Conservation (phyloP, 2,329 filamentous ascomycete species). For the Xylariaceae sp. region DNA sequence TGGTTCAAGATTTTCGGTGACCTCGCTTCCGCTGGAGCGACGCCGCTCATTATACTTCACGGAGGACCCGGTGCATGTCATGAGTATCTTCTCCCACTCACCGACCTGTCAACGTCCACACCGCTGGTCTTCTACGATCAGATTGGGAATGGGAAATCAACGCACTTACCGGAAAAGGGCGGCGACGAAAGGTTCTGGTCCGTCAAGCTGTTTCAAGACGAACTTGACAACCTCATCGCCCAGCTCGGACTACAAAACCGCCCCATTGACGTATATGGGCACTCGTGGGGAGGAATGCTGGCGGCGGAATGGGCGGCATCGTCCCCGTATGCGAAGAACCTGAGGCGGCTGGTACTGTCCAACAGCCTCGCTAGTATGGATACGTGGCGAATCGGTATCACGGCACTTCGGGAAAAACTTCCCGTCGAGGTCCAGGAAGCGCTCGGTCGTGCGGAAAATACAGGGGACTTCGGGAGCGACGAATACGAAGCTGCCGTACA, state of each 20-base stretch:
- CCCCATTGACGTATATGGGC: conserved; percentile 41
- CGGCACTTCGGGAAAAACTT: conserved; percentile 12
- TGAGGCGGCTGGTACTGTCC: conserved; percentile 28
- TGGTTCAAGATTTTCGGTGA: conserved; percentile 26
- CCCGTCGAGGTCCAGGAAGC: conserved; percentile 9
- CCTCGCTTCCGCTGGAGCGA: conserved; percentile 6
- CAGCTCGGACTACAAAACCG: conserved; percentile 34
- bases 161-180: conserved; percentile 41
- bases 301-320: conserved; percentile 38
- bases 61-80: conserved; percentile 38
- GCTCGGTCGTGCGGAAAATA: conserved; percentile 21
- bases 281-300: conserved; percentile 51
- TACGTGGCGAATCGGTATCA: conserved; percentile 19
- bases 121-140: conserved; percentile 51
- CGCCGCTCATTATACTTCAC: conserved; percentile 24
- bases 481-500: conserved; percentile 31
- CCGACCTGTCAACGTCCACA: conserved; percentile 33
- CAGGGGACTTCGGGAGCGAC: conserved; percentile 25
- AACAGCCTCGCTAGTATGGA: conserved; percentile 32
- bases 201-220: conserved; percentile 40
- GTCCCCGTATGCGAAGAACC: conserved; percentile 14
- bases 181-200: conserved; percentile 45
- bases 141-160: conserved; percentile 45
- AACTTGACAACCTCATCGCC: conserved; percentile 44
- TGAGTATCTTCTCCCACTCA: conserved; percentile 38